phyloP scores from a whole-genome alignment of 805 yeast genomes.

The Ascoidea asiatica region DNA sequence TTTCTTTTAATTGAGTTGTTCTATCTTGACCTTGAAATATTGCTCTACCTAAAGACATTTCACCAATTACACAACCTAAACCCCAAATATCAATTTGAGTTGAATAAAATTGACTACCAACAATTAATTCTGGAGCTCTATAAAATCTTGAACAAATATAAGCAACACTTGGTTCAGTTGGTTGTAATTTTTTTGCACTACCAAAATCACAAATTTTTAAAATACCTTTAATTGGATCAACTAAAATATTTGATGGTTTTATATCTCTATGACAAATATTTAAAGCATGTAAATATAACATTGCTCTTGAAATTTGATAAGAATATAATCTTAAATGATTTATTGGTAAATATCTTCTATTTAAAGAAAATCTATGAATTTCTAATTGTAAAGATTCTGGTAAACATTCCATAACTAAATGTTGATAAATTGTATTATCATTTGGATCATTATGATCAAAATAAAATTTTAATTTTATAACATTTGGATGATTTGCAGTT shows the following conservation, averaged over 20 bases:
- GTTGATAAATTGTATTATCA: slow-evolving; percentile 61
- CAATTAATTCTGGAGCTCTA: slow-evolving; percentile 90
- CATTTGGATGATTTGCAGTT: slow-evolving; percentile 68
- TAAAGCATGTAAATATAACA: slow-evolving; percentile 69
- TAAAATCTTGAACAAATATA: slow-evolving; percentile 94
- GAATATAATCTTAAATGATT: slow-evolving; percentile 67
- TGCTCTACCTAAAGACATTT: slow-evolving; percentile 83
- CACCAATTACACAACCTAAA: slow-evolving; percentile 91
- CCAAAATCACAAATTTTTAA: slow-evolving; percentile 81
- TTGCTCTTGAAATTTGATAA: slow-evolving; percentile 71
- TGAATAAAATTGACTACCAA: slow-evolving; percentile 79
- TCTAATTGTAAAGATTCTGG: slow-evolving; percentile 73
- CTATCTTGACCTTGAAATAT: slow-evolving; percentile 94
- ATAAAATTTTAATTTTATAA: slow-evolving; percentile 54
- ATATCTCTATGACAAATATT: slow-evolving; percentile 78
- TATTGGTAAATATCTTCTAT: slow-evolving; percentile 49
- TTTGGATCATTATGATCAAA: slow-evolving; percentile 52
- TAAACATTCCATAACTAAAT: slow-evolving; percentile 76
- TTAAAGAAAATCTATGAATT: slow-evolving; percentile 52
- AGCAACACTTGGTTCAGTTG: slow-evolving; percentile 77
- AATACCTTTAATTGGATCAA: slow-evolving; percentile 53
- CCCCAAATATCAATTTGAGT: slow-evolving; percentile 97
- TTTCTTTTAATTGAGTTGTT: slow-evolving; percentile 76
- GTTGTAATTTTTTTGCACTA: slow-evolving; percentile 67
- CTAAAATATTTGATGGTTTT: slow-evolving; percentile 70